These are phyloP conservation scores for Eragrostis nindensis DNA, from an alignment of 176 grass and related monocot species.

Conservation along the genomic window DNA sequence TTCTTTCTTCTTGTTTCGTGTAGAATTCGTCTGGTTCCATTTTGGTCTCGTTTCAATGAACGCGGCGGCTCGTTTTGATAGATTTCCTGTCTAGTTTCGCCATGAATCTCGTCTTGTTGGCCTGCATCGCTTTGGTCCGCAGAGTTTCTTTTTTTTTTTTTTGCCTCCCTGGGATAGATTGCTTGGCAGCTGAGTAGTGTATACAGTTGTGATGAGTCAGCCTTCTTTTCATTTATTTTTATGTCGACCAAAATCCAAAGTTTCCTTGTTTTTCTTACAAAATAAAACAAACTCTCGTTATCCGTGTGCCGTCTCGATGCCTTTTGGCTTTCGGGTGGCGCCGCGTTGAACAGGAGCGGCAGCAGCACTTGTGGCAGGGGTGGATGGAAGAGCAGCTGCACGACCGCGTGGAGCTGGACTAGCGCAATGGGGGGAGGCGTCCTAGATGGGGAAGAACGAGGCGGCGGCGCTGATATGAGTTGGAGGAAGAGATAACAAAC, in stretches of 20 bases:
- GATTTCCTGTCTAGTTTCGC: background rate
- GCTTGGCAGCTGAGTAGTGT: background rate
- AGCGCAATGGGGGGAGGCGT: too few species aligned
- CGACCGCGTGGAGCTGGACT: too few species aligned
- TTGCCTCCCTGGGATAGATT: background rate
- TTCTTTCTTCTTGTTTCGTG: too few species aligned
- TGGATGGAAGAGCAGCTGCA: too few species aligned
- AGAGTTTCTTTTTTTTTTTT: background rate
- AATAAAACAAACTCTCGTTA: background rate
- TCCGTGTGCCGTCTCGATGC: background rate
- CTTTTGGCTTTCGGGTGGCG: background rate
- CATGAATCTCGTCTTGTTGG: background rate
- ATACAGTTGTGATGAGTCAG: background rate
- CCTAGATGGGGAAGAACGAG: too few species aligned
- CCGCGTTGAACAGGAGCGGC: background rate
- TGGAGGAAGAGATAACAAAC: too few species aligned
- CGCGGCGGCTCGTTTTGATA: too few species aligned
- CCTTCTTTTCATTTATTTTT: background rate
- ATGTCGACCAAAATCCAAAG: background rate
- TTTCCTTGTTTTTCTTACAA: background rate
- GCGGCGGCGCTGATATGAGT: too few species aligned
- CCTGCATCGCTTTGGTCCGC: background rate
- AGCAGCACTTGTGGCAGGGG: too few species aligned
- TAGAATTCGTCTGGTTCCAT: too few species aligned
- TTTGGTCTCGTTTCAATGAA: too few species aligned